Evolutionary conservation across 1,139 yeast species (phyloP), one percentile per base, ranked within the genome.

Genomic region (Geotrichum restrictum): DNA sequence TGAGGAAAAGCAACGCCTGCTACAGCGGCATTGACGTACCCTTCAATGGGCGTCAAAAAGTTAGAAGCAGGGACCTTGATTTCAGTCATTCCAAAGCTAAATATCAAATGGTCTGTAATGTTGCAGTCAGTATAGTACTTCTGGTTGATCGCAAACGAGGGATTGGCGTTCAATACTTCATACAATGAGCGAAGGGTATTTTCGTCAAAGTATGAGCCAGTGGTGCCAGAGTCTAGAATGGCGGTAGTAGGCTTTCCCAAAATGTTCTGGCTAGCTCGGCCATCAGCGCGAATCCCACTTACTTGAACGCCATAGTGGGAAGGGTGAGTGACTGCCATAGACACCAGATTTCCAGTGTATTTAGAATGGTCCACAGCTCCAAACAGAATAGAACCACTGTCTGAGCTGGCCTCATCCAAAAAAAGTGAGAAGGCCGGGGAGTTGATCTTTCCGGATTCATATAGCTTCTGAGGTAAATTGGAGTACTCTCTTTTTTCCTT

Each of bases 221-320:
- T 80, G 7, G 89, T 78, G 44, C 93, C 93, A 1, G 88, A 78
- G 66, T 85, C 93, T 41, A 85, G 67, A 44, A 81, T 65, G 2
- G 82, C 85, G 1, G 79, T 70, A 42, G 57, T 48, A 61, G 68
- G 59, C 47, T 62, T 59, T 21, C 54, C 47, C 44, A 67, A 48
- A 19, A 70, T 65, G 37, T 68, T 66, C 34, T 70, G 66, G 2
- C 65, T 50, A 14, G 74, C 79, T 7, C 64, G 53, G 21, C 70
- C 70, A 41, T 77, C 63, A 10, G 72, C 70, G 18, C 62, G 61
- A 49, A 70, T 55, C 16, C 61, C 59, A 42, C 74, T 73, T 33
- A 81, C 59, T 0, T 79, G 74, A 44, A 81, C 70, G 40, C 81
- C 79, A 51, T 80, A 64, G 58, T 75, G 76, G 50, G 76, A 68